Evolutionary conservation across 768 basidiomycete genomes (phyloP).

Genomic region (Filobasidium wieringae): DNA sequence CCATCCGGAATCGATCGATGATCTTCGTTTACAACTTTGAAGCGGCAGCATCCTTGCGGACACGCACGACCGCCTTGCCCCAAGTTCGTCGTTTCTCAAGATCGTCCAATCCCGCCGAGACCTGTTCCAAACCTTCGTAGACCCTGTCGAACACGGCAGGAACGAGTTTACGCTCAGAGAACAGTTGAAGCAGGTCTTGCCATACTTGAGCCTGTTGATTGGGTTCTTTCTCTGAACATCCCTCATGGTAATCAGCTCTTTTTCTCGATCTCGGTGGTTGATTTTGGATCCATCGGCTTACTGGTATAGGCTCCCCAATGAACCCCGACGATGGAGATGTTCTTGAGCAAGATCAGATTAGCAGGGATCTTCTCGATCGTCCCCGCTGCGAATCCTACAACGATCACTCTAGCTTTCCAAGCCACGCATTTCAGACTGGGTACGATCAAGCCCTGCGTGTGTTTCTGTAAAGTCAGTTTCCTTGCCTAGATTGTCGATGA

Average conservation of each 20-base stretch:
- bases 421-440: constrained; percentile 68
- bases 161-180: constrained; percentile 52
- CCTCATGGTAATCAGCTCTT: background rate
- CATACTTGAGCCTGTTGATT: constrained; percentile 57
- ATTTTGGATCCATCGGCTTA: constrained; percentile 40
- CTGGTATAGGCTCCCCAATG: constrained; percentile 74
- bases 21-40: background rate
- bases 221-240: constrained; percentile 48
- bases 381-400: constrained; percentile 87
- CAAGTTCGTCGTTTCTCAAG: constrained; percentile 76
- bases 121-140: constrained; percentile 53
- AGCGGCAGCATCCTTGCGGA: constrained; percentile 37
- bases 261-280: background rate
- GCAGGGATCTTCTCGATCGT: constrained; percentile 78
- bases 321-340: constrained; percentile 68
- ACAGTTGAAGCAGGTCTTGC: constrained; percentile 59
- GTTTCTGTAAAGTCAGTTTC: constrained; percentile 41
- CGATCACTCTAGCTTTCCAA: constrained; percentile 82
- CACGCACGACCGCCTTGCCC: constrained; percentile 69
- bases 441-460: constrained; percentile 47
- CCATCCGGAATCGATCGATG: too few relatives aligned
- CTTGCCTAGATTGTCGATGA: constrained; percentile 56
- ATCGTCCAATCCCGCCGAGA: constrained; percentile 59
- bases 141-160: constrained; percentile 61
- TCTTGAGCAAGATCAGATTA: constrained; percentile 65